These are phyloP conservation scores for Citrus inodora DNA, from an alignment of 345 rosid species.

Conservation along the genomic window DNA sequence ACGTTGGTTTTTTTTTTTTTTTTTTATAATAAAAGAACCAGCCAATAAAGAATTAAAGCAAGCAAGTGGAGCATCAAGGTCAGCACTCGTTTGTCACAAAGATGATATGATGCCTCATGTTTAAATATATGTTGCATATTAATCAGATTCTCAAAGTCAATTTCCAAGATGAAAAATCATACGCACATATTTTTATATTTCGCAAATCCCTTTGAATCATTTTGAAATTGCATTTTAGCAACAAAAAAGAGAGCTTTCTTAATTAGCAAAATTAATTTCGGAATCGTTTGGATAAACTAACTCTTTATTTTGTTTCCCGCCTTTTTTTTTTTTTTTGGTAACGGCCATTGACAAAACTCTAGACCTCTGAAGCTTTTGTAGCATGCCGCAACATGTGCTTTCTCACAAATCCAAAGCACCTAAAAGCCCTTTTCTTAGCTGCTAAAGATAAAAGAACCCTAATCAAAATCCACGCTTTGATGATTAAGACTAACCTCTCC, in stretches of 20 bases:
- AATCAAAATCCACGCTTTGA: conserved; percentile 42
- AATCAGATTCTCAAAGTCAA: no score
- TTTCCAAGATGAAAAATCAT: no score
- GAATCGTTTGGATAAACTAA: background rate
- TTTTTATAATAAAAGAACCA: no score
- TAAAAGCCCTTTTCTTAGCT: conserved; percentile 39
- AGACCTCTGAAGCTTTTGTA: background rate
- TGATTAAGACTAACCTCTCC: conserved; percentile 34
- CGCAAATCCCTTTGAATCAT: background rate
- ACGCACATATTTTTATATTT: no score
- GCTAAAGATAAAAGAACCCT: conserved; percentile 31
- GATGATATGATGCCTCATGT: no score
- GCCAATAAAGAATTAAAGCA: no score
- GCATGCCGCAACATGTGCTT: conserved; percentile 7
- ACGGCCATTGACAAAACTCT: background rate
- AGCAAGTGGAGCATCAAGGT: no score
- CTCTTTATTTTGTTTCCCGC: background rate
- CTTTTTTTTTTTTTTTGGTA: background rate
- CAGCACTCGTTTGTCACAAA: no score
- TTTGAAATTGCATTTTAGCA: background rate
- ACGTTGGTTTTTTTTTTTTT: no score
- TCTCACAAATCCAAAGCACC: conserved; percentile 35
- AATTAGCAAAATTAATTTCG: background rate
- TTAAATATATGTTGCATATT: no score
- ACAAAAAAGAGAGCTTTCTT: background rate